These are phyloP conservation scores for Schizophyllum amplum DNA, from an alignment of 1,284 basidiomycete species.

Conservation along the genomic window DNA sequence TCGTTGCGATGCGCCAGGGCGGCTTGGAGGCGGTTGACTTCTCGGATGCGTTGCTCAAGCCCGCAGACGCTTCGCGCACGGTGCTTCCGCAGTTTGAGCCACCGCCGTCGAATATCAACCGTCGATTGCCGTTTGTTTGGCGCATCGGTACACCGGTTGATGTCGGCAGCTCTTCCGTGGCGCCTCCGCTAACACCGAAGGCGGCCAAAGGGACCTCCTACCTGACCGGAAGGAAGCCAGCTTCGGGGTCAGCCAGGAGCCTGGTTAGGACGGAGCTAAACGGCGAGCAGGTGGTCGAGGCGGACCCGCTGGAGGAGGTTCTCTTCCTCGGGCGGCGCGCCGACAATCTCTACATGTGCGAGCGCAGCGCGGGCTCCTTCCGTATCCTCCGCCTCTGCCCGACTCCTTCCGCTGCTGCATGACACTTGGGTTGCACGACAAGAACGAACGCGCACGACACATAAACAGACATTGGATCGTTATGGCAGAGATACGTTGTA, in stretches of 20 bases:
- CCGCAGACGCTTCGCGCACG: constrained; percentile 68
- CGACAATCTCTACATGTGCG: constrained; percentile 73
- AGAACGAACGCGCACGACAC: neutral
- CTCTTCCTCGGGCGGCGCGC: constrained; percentile 67
- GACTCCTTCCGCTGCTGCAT: constrained; percentile 13
- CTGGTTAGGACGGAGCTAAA: constrained; percentile 40
- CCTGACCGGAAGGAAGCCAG: constrained; percentile 40
- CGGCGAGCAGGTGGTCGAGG: constrained; percentile 36
- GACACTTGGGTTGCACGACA: neutral
- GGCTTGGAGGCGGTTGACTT: constrained; percentile 74
- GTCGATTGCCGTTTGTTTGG: constrained; percentile 70
- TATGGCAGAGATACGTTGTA: neutral
- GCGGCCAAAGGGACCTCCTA: constrained; percentile 19
- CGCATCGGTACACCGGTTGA: constrained; percentile 63
- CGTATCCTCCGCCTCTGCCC: constrained; percentile 63
- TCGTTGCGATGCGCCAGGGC: constrained; percentile 76
- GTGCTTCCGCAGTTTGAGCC: constrained; percentile 59
- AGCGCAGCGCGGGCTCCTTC: constrained; percentile 64
- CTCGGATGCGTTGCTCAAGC: constrained; percentile 64
- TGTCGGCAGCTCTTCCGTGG: constrained; percentile 21
- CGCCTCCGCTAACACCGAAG: constrained; percentile 25
- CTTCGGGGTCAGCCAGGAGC: constrained; percentile 24
- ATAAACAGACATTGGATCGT: neutral
- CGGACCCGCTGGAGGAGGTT: constrained; percentile 59
- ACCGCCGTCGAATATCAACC: constrained; percentile 48